A percentile compares a stretch with the other conserved stretches of the same genome.
These are phyloP conservation scores for Cyanidioschyzon merolae DNA, from an alignment of 23 red algal species.

Conservation along the genomic window DNA sequence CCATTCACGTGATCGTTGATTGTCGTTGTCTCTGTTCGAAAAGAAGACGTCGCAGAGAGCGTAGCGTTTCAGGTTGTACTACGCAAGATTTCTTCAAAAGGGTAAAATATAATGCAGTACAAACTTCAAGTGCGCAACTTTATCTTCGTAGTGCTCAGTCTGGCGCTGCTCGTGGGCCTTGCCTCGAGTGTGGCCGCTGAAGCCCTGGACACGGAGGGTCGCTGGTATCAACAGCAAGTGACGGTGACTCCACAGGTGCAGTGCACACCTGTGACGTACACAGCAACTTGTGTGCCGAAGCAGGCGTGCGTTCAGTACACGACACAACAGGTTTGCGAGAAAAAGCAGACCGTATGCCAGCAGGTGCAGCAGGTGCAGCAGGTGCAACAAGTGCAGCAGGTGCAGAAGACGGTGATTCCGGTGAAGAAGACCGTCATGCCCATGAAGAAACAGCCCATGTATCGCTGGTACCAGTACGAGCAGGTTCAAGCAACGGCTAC, in stretches of 20 bases:
- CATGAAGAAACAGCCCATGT: not conserved
- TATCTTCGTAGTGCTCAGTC: not conserved
- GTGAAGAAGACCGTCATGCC: not conserved
- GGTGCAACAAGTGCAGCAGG: constrained; percentile 8
- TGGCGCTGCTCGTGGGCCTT: not conserved
- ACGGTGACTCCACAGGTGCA: not conserved
- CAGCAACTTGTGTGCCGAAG: not conserved
- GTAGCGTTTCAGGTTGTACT: no score
- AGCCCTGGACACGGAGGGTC: not conserved
- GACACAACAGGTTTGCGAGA: constrained; percentile 4
- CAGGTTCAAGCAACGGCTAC: not conserved
- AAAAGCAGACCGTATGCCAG: not conserved
- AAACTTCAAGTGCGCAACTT: not conserved
- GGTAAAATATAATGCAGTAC: not conserved
- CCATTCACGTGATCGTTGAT: no score
- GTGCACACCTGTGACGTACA: not conserved
- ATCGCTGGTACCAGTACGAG: constrained; percentile 10
- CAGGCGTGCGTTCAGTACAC: constrained; percentile 5
- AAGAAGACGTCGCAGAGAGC: no score
- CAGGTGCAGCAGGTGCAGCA: constrained; percentile 15
- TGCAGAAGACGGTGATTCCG: not conserved
- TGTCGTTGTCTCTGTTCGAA: no score
- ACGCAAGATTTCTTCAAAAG: not conserved
- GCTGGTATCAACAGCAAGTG: not conserved
- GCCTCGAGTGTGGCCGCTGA: not conserved